phyloP scores from a whole-genome alignment of 176 grass and related monocot genomes.

The Canna indica region DNA sequence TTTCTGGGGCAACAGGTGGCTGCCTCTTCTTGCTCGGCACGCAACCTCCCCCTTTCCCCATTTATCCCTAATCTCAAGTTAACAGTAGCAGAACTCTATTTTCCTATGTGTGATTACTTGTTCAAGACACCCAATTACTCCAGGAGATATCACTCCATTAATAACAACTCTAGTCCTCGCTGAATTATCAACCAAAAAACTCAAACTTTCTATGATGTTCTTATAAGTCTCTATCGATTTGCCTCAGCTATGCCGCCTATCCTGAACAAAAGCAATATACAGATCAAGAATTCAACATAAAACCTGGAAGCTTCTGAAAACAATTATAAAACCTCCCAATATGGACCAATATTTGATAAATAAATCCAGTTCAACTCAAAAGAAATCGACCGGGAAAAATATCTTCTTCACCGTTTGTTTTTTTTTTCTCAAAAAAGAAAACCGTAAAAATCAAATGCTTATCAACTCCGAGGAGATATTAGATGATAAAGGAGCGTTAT shows the following conservation, averaged over 20 bases:
- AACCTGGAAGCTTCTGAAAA: background rate
- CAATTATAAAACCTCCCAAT: background rate
- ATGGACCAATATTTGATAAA: background rate
- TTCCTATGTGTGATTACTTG: no score
- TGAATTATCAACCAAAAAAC: background rate
- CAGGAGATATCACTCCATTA: background rate
- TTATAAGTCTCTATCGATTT: background rate
- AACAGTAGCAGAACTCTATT: background rate
- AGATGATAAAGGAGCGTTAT: background rate
- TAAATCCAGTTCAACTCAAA: background rate
- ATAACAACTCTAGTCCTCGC: background rate
- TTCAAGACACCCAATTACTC: no score
- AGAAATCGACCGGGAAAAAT: background rate
- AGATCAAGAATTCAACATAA: background rate
- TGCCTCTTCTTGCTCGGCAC: background rate
- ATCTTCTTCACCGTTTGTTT: no score
- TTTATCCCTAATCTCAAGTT: background rate
- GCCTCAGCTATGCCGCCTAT: background rate
- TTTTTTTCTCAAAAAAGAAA: no score
- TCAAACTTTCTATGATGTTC: background rate
- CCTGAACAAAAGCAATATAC: background rate
- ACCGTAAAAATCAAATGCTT: no score
- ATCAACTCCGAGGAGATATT: background rate
- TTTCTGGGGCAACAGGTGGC: background rate
- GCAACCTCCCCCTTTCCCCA: conserved; percentile 6